Evolutionary conservation across 306 rosid species (phyloP).

Genomic region (Astragalus glycyphyllos): DNA sequence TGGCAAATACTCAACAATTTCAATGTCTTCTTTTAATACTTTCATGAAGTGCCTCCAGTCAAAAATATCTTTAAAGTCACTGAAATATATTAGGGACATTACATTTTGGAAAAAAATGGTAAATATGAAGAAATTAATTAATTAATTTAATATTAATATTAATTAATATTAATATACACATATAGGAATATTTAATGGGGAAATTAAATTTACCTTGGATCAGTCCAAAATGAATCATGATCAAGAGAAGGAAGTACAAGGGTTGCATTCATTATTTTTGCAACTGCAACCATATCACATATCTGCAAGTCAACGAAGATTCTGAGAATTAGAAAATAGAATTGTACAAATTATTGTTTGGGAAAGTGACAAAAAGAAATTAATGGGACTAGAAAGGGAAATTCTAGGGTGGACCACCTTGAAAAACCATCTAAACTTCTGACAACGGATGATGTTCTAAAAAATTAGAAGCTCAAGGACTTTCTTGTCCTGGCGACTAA

Average conservation of each 20-base stretch:
- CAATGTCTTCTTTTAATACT: conserved; percentile 71
- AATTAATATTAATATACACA: conserved; percentile 6
- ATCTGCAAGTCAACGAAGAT: conserved; percentile 60
- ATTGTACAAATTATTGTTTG: background rate
- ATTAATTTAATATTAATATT: background rate
- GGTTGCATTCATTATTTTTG: conserved; percentile 95
- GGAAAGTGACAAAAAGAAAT: background rate
- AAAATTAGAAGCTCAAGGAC: too few relatives aligned
- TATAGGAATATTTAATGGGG: background rate
- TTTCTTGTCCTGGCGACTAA: too few relatives aligned
- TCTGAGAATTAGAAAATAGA: conserved; percentile 45
- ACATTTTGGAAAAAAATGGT: conserved; percentile 36
- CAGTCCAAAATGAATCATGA: conserved; percentile 97
- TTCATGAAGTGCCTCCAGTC: conserved; percentile 94
- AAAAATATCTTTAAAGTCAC: conserved; percentile 94
- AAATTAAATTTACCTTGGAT: conserved; percentile 75
- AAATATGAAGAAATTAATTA: conserved; percentile 18
- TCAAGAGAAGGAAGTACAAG: conserved; percentile 95
- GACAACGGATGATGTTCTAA: too few relatives aligned
- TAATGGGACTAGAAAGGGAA: too few relatives aligned
- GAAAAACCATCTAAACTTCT: too few relatives aligned
- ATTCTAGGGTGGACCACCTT: too few relatives aligned
- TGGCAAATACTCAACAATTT: conserved; percentile 83
- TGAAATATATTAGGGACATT: conserved; percentile 59
- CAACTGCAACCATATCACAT: conserved; percentile 99